Evolutionary conservation across 2,329 filamentous ascomycete genomes (phyloP), one percentile per base, ranked within the genome.

Genomic region (Ascochyta rabiei): DNA sequence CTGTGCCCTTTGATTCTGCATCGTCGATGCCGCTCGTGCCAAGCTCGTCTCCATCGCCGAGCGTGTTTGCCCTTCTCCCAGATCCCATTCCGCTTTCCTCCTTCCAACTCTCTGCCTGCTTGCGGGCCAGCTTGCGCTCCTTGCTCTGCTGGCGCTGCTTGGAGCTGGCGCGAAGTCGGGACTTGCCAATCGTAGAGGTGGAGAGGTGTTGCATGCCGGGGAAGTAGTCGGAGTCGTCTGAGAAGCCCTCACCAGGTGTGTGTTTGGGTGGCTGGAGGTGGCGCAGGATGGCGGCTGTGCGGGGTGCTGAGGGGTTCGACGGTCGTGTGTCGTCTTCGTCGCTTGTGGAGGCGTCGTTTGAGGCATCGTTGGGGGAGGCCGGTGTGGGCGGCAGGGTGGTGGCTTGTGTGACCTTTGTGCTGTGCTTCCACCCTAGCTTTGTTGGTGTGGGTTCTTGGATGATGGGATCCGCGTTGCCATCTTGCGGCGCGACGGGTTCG

Each of bases 31-130:
- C 67, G 34, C 66, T 67, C 3, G 61, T 65, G 0, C 54, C 64
- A 24, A 24, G 41, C 30, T 49, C 52, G 19, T 72, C 68, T 15
- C 67, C 67, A 34, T 81, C 79, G 0, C 80, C 80, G 15, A 82
- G 64, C 5, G 76, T 67, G 63, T 82, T 79, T 0, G 80, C 80
- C 33, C 73, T 66, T 18, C 72, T 70, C 2, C 79, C 79, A 2
- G 57, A 61, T 0, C 76, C 76, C 79, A 82, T 81, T 1, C 80
- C 80, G 26, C 76, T 79, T 59, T 81, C 77, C 16, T 71, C 68
- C 44, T 74, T 75, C 80, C 80, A 82, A 8, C 64, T 67, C 48
- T 75, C 71, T 0, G 68, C 69, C 56, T 69, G 66, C 46, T 63
- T 69, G 24, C 71, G 66, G 18, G 66, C 64, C 0, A 73, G 62